Evolutionary conservation across 2,329 filamentous ascomycete genomes (phyloP).

Genomic region (Diaporthe sp.): DNA sequence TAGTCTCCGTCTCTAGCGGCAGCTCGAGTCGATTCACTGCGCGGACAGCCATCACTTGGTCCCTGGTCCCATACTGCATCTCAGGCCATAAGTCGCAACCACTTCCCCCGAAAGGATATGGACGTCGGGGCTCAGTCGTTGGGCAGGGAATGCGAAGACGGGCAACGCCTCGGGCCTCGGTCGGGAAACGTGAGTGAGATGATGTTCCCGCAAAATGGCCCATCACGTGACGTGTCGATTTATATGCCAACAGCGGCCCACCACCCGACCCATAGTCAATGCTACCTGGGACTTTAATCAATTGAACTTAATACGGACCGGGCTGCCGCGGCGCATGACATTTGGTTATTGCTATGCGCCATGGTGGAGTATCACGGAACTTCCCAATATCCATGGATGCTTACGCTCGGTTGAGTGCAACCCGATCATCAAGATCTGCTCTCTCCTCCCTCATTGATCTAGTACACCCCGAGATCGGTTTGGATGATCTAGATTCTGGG

Average conservation of each 20-base stretch:
- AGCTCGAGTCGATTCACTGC: neutral
- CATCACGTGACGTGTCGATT: conserved; percentile 15
- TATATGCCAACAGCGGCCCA: neutral
- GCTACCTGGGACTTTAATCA: neutral
- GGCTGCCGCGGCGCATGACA: neutral
- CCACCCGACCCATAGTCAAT: neutral
- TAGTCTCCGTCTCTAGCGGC: neutral
- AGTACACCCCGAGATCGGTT: neutral
- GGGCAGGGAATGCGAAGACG: neutral
- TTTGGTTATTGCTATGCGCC: neutral
- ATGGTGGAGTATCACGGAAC: neutral
- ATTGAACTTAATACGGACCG: neutral
- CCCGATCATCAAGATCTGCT: neutral
- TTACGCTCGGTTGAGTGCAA: neutral
- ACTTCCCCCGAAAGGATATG: neutral
- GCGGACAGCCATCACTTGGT: neutral
- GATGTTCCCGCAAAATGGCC: neutral
- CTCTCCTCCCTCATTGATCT: neutral
- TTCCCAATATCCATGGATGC: neutral
- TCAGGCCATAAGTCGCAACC: neutral
- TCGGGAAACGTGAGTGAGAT: neutral
- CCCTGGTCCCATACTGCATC: neutral
- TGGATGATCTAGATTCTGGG: neutral
- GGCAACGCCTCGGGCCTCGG: neutral
- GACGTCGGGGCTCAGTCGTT: neutral